Conservation (phyloP, 192 early-diverging fungal species). For the Funneliformis geosporum region DNA sequence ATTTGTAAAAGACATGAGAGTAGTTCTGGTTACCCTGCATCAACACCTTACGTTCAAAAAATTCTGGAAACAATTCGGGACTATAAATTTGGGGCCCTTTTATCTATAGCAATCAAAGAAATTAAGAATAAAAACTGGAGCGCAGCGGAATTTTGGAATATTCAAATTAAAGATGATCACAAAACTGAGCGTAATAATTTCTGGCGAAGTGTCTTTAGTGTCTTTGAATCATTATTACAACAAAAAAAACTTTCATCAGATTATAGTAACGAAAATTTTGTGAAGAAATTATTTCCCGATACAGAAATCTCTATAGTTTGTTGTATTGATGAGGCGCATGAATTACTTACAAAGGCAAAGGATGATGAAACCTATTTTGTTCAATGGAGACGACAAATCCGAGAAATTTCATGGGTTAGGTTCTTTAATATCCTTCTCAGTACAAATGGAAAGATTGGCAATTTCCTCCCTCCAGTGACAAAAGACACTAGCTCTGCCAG, state of each 20-base stretch:
- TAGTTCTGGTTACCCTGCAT: background rate
- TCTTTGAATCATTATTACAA: background rate
- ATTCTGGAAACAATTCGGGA: background rate
- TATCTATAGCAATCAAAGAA: background rate
- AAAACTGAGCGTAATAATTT: background rate
- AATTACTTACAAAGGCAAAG: background rate
- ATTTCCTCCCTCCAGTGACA: background rate
- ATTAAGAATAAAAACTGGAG: background rate
- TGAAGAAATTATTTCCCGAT: background rate
- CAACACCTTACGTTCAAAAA: background rate
- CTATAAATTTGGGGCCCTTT: background rate
- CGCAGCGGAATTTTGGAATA: background rate
- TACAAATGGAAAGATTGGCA: conserved; percentile 1
- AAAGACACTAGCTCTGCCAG: background rate
- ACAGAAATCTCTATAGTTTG: background rate
- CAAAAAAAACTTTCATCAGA: background rate
- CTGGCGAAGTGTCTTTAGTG: background rate
- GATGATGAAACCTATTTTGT: background rate
- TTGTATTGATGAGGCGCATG: conserved; percentile 7
- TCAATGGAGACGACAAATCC: background rate
- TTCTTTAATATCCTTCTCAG: conserved; percentile 19
- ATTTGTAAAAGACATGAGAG: background rate
- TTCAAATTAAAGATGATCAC: background rate
- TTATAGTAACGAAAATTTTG: background rate
- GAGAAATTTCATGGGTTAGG: background rate